Evolutionary conservation across 768 basidiomycete genomes (phyloP).

Genomic region (Boletellus sp.): DNA sequence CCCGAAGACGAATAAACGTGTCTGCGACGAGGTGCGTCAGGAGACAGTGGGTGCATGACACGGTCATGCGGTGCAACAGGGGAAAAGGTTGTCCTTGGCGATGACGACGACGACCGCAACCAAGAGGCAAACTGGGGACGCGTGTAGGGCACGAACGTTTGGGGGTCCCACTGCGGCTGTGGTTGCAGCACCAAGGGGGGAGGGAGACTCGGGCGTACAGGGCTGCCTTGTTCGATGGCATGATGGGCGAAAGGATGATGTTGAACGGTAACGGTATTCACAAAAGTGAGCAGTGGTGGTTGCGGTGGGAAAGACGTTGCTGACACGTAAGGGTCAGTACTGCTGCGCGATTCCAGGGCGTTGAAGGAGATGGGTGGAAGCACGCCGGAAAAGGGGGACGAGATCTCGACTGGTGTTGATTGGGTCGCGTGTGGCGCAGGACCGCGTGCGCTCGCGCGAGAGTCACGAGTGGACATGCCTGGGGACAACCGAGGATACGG

Average conservation of each 20-base stretch:
- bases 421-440: slow-evolving; percentile 10
- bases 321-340: slow-evolving; percentile 18
- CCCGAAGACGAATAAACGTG: slow-evolving; percentile 11
- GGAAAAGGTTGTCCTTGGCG: slow-evolving; percentile 22
- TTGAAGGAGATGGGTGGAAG: slow-evolving; percentile 27
- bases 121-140: slow-evolving; percentile 35
- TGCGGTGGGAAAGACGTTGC: slow-evolving; percentile 34
- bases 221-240: slow-evolving; percentile 10
- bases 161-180: slow-evolving; percentile 59
- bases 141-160: slow-evolving; percentile 36
- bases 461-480: slow-evolving; percentile 7
- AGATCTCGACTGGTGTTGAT: slow-evolving; percentile 10
- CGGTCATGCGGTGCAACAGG: slow-evolving; percentile 16
- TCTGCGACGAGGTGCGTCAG: slow-evolving; percentile 11
- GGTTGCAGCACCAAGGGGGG: slow-evolving; percentile 69
- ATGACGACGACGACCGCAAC: slow-evolving; percentile 36
- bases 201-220: slow-evolving; percentile 27
- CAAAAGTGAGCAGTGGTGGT: slow-evolving; percentile 18
- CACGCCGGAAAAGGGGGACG: slow-evolving; percentile 26
- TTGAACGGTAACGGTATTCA: slow-evolving; percentile 11
- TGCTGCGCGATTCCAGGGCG: slow-evolving; percentile 15
- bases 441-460: slow-evolving; percentile 11
- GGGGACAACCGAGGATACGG: slow-evolving; percentile 10
- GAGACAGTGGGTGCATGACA: slow-evolving; percentile 4
- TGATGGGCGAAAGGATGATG: slow-evolving; percentile 22